Percentiles rank a stretch among this genome's conserved stretches.
Conservation (phyloP, 768 basidiomycete genomes). For the Stropharia rugosoannulata region DNA sequence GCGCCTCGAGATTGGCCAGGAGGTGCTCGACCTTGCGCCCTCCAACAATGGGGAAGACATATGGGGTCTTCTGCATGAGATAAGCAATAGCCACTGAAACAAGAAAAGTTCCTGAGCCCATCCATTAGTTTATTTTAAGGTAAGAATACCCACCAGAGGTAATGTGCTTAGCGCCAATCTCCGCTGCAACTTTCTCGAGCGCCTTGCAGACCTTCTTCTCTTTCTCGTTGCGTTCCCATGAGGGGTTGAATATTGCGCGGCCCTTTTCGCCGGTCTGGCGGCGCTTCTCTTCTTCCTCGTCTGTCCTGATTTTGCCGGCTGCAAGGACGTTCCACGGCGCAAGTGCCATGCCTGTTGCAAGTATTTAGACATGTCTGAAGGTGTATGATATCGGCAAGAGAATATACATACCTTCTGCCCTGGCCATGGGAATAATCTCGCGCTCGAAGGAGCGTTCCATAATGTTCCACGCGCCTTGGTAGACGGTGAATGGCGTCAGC, state of each 20-base stretch:
- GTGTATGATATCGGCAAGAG: not conserved
- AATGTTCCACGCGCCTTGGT: constrained; percentile 50
- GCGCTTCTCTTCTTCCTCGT: constrained; percentile 37
- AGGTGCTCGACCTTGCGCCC: constrained; percentile 39
- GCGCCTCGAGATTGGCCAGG: constrained; percentile 39
- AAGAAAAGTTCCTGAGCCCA: not conserved
- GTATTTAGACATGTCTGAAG: not conserved
- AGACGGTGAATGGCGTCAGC: constrained; percentile 51
- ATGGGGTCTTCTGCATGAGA: constrained; percentile 52
- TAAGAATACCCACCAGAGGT: constrained; percentile 35
- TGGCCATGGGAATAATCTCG: constrained; percentile 50
- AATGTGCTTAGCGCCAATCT: constrained; percentile 47
- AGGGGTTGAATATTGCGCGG: constrained; percentile 20
- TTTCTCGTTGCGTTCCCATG: constrained; percentile 5
- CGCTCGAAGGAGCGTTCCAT: constrained; percentile 49
- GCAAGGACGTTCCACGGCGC: constrained; percentile 34
- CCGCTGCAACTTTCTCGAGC: constrained; percentile 48
- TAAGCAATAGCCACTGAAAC: constrained; percentile 52
- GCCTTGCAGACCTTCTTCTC: constrained; percentile 22
- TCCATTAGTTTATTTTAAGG: not conserved
- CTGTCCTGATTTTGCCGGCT: constrained; percentile 50
- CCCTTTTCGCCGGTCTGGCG: constrained; percentile 37
- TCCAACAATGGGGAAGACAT: constrained; percentile 48
- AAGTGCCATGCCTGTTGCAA: constrained; percentile 23
- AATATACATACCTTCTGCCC: constrained; percentile 21